These are phyloP conservation scores for Begonia fuchsioides DNA, from an alignment of 306 rosid species.

Conservation along the genomic window DNA sequence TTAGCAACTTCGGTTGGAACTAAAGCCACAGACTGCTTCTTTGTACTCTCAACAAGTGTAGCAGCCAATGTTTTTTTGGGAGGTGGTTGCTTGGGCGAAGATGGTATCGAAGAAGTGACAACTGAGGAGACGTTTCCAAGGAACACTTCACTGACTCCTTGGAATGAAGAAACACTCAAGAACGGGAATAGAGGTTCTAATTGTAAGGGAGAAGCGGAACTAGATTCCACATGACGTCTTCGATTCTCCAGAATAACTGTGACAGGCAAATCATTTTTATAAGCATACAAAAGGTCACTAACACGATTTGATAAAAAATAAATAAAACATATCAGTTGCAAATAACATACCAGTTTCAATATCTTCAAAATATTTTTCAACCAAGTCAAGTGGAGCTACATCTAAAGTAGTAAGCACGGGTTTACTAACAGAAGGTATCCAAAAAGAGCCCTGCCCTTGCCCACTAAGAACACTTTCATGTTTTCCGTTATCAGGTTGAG, in stretches of 20 bases:
- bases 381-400: conserved; percentile 63
- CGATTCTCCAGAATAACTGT: conserved; percentile 58
- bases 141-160: conserved; percentile 33
- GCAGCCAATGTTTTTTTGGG: conserved; percentile 89
- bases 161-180: conserved; percentile 18
- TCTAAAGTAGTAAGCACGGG: conserved; percentile 51
- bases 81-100: conserved; percentile 33
- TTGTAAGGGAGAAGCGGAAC: conserved; percentile 31
- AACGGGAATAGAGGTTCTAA: conserved; percentile 71
- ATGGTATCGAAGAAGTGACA: conserved; percentile 18
- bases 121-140: conserved; percentile 21
- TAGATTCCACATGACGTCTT: conserved; percentile 41
- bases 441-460: conserved; percentile 32
- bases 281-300: conserved; percentile 11
- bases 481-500: conserved; percentile 30
- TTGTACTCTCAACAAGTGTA: conserved; percentile 74
- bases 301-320: background rate
- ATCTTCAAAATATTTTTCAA: conserved; percentile 50
- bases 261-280: conserved; percentile 19
- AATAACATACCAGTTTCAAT: conserved; percentile 39
- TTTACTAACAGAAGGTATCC: conserved; percentile 50
- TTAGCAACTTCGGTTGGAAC: conserved; percentile 75
- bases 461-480: conserved; percentile 13
- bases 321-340: conserved; percentile 11
- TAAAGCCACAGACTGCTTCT: conserved; percentile 73